phyloP scores from a whole-genome alignment of 208 protist genomes.

The Trypanosoma conorhini region DNA sequence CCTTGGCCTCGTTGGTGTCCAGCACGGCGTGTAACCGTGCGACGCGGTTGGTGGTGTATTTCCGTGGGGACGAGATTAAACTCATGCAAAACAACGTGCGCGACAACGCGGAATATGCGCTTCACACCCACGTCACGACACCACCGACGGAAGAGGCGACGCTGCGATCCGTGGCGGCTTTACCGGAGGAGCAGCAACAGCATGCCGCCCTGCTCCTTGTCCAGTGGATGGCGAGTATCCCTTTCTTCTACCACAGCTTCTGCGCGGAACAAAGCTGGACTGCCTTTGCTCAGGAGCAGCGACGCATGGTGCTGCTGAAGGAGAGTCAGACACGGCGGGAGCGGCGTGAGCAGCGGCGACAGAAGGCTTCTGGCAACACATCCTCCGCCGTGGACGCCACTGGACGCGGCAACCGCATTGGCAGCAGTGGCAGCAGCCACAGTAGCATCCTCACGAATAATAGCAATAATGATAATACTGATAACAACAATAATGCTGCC shows the following conservation, averaged over 20 bases:
- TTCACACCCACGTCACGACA: conserved; percentile 78
- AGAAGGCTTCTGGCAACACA: not conserved
- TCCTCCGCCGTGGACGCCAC: not conserved
- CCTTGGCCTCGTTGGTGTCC: conserved; percentile 36
- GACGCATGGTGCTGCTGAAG: conserved; percentile 57
- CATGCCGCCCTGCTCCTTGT: conserved; percentile 38
- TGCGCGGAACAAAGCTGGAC: conserved; percentile 73
- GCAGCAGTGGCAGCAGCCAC: not conserved
- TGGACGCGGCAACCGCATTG: not conserved
- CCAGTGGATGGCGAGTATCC: conserved; percentile 65
- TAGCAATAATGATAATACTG: conserved; percentile 19
- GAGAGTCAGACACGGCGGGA: conserved; percentile 47
- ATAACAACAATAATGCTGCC: conserved; percentile 6
- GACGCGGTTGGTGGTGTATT: conserved; percentile 84
- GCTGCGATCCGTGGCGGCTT: conserved; percentile 28
- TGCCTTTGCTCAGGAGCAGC: conserved; percentile 81
- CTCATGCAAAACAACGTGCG: conserved; percentile 80
- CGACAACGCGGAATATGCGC: conserved; percentile 55
- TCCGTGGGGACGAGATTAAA: conserved; percentile 78
- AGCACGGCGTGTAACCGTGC: conserved; percentile 64
- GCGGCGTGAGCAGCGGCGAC: conserved; percentile 15
- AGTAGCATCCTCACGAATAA: not conserved
- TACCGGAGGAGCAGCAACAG: conserved; percentile 19
- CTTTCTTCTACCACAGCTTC: conserved; percentile 83
- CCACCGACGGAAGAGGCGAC: conserved; percentile 59